Base-by-base conservation (phyloP, 2,329 filamentous ascomycete genomes). In the Sporothrix brunneoviolacea region DNA sequence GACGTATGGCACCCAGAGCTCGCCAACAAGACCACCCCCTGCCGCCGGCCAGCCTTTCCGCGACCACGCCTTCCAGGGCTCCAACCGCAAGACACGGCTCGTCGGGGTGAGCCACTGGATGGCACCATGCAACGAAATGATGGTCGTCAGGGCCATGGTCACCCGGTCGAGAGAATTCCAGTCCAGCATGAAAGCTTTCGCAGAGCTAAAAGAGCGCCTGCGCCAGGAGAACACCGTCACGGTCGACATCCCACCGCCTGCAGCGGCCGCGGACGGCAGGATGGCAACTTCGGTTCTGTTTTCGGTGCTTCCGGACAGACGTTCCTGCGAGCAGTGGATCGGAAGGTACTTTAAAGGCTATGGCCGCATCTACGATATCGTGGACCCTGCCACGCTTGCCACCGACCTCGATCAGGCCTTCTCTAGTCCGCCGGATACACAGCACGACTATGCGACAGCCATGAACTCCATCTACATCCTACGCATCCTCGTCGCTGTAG, bases 101-200 rank as follows among this genome's bases (percentile, higher is more conserved):
- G 24, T 46, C 13, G 38, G 45, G 12, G 33, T 49, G 12, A 46
- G 40, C 40, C 52, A 54, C 27, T 54, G 52, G 52, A 51, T 54
- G 52, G 45, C 45, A 4, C 50, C 46, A 5, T 50, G 50, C 42
- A 46, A 40, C 12, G 50, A 52, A 27, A 46, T 54, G 35, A 30
- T 15, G 18, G 52, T 52, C 4, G n/a, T 48, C 37, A 21, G 22
- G 8, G 52, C 52, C 16, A n/a, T 54, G 36, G 7, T 52, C 15
- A 43, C 18, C 30, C 35, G 40, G 3, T 21, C 45, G 1, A 30
- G 15, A 2, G 37, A 40, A 2, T 52, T 54, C 10, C 19, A 27
- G 16, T 8, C 33, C 6, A 33, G 41, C 21, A 30, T 52, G n/a
- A 12, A 36, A 4, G 42, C 18, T 4, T 50, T 54, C 28, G 9